Conservation (phyloP, 1,284 basidiomycete species). For the Entoloma clypeatum region DNA sequence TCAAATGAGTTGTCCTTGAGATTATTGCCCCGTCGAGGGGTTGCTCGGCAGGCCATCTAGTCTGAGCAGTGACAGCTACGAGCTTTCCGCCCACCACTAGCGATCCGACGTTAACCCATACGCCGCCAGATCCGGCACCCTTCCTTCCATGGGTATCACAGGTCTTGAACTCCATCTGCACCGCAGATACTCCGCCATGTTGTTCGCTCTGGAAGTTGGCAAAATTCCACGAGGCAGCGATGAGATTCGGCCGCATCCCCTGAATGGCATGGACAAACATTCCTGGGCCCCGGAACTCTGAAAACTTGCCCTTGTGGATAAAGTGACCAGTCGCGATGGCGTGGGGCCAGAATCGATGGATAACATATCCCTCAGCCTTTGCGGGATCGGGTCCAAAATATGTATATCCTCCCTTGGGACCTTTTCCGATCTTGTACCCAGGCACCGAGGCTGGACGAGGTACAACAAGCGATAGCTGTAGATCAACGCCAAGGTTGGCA, state of each 20-base stretch:
- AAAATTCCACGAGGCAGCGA: slow-evolving; percentile 97
- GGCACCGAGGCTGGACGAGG: slow-evolving; percentile 66
- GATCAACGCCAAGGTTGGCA: slow-evolving; percentile 76
- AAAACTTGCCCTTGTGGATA: slow-evolving; percentile 67
- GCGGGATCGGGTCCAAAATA: slow-evolving; percentile 79
- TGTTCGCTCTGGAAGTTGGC: slow-evolving; percentile 77
- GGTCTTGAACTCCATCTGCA: slow-evolving; percentile 98
- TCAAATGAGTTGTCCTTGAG: slow-evolving; percentile 69
- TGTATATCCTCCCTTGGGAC: slow-evolving; percentile 84
- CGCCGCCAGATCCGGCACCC: slow-evolving; percentile 75
- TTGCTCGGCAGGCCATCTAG: slow-evolving; percentile 60
- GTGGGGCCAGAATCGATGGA: slow-evolving; percentile 92
- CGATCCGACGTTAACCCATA: slow-evolving; percentile 81
- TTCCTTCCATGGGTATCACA: slow-evolving; percentile 70
- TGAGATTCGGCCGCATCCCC: slow-evolving; percentile 95
- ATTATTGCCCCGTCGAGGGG: slow-evolving; percentile 43
- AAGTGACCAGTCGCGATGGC: slow-evolving; percentile 67
- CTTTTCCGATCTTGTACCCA: slow-evolving; percentile 92
- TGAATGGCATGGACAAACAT: slow-evolving; percentile 98
- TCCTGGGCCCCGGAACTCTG: slow-evolving; percentile 71
- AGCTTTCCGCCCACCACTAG: slow-evolving; percentile 78
- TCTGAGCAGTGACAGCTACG: slow-evolving; percentile 69
- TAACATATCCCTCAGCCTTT: slow-evolving; percentile 83
- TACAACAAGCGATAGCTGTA: slow-evolving; percentile 80
- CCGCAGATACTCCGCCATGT: slow-evolving; percentile 75